Conservation (phyloP, 73 alveolate species). For the Paramecium octaurelia region DNA sequence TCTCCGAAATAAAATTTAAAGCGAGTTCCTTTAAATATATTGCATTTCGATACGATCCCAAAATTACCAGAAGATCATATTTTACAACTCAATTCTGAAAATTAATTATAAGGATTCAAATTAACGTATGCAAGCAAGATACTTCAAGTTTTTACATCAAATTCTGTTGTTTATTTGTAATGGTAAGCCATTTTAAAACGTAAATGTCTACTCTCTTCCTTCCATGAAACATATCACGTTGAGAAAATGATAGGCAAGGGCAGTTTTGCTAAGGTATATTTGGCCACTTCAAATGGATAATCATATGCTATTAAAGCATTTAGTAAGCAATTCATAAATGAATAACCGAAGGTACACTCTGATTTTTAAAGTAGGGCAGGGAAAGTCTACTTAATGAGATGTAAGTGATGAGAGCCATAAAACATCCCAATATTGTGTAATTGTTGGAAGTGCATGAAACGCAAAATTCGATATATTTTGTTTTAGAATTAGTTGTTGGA, state of each 20-base stretch:
- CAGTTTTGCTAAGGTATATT: conserved; percentile 60
- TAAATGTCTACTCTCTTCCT: conserved; percentile 44
- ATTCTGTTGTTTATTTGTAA: background rate
- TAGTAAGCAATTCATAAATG: conserved; percentile 52
- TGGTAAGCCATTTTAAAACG: conserved; percentile 49
- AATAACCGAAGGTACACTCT: background rate
- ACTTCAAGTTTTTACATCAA: conserved; percentile 13
- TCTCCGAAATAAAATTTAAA: conserved; percentile 10
- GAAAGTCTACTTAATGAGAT: conserved; percentile 53
- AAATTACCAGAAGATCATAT: conserved; percentile 42
- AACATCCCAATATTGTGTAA: conserved; percentile 45
- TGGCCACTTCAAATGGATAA: conserved; percentile 47
- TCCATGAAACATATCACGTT: conserved; percentile 56
- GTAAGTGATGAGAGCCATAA: conserved; percentile 28
- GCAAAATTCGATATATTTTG: conserved; percentile 19
- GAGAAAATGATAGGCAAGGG: conserved; percentile 62
- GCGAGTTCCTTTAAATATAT: background rate
- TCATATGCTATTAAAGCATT: conserved; percentile 60
- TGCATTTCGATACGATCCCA: background rate
- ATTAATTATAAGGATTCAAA: conserved; percentile 33
- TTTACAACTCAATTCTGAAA: background rate
- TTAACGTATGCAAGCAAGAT: background rate
- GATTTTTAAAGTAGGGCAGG: background rate
- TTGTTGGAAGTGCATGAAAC: conserved; percentile 49
- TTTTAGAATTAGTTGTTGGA: conserved; percentile 37